Base-by-base conservation (phyloP, 1,284 basidiomycete genomes). In the Heliocybe sulcata region DNA sequence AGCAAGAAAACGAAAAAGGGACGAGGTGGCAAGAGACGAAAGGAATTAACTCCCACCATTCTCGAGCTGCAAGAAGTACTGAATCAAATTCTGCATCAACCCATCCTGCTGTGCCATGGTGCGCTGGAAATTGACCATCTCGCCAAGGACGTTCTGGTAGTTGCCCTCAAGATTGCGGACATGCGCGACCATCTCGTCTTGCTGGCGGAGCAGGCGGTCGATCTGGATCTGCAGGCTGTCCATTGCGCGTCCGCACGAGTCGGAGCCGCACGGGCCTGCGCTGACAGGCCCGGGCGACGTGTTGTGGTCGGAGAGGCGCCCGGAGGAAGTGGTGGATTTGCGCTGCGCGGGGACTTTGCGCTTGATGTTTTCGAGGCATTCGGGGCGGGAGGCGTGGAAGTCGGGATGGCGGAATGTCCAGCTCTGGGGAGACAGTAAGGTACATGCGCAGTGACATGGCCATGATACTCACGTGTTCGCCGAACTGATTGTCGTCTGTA, bases 341-440 rank as follows among this genome's bases (percentile, higher is more conserved):
- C 85, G 83, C 54, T 82, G 80, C 11, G 82, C 78, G 38, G 92
- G 92, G 14, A 91, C 88, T 72, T 96, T 96, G 61, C 94, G 87
- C 72, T 94, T 94, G 73, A 98, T 97, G 64, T 93, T 92, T 68
- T 98, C 94, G 52, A 98, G 83, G 14, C 85, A 86, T 54, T 92
- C 85, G 49, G 86, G 85, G 31, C 90, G 77, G 68, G 94, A 90
- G 8, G 92, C 85, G 62, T 90, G 89, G 69, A 99, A 98, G 66
- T 94, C 89, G 3, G 94, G 93, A 69, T 98, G 95, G 53, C 90
- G 85, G 69, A 99, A 99, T 27, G 94, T 96, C 95, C 96, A 99
- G 58, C 85, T 86, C 83, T 92, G 71, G 67, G 63, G 49, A 45
- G 47, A 35, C 35, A 50, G 8, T n/a, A 27, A 35, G 33, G 45